Evolutionary conservation across 176 grass and related monocot genomes (phyloP).

Genomic region (Cenchrus purpureus): DNA sequence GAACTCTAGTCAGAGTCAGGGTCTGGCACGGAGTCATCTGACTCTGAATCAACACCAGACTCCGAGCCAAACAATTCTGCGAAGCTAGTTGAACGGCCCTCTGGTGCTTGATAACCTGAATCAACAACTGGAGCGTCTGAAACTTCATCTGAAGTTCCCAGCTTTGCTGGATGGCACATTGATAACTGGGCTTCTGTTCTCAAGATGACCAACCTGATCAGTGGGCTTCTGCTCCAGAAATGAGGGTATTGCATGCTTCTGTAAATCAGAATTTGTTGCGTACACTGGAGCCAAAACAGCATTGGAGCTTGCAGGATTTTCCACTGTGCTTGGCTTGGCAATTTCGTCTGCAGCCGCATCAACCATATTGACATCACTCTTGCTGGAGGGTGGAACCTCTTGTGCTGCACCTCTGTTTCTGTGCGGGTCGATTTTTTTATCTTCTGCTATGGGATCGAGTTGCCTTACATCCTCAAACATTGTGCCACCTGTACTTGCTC

Average conservation of each 20-base stretch:
- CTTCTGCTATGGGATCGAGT: slow-evolving; percentile 33
- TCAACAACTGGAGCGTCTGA: not conserved
- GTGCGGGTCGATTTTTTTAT: slow-evolving; percentile 24
- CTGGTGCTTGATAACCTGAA: slow-evolving; percentile 17
- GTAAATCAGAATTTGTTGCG: slow-evolving; percentile 9
- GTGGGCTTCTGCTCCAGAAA: slow-evolving; percentile 5
- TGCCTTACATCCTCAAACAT: slow-evolving; percentile 17
- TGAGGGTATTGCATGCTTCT: slow-evolving; percentile 5
- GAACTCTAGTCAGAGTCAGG: slow-evolving; percentile 65
- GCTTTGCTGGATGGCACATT: slow-evolving; percentile 21
- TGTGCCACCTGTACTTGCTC: not conserved
- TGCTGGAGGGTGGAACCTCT: slow-evolving; percentile 21
- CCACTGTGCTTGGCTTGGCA: slow-evolving; percentile 11
- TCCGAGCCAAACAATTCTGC: slow-evolving; percentile 62
- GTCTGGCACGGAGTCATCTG: slow-evolving; percentile 63
- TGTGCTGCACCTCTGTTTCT: slow-evolving; percentile 13
- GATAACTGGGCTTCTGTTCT: slow-evolving; percentile 10
- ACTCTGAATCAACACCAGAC: slow-evolving; percentile 33
- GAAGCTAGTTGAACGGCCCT: slow-evolving; percentile 11
- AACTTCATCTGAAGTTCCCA: slow-evolving; percentile 19
- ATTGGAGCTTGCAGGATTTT: slow-evolving; percentile 22
- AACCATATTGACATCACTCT: slow-evolving; percentile 43
- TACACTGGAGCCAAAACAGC: slow-evolving; percentile 11
- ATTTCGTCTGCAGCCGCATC: slow-evolving; percentile 26
- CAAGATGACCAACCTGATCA: slow-evolving; percentile 25